Conservation (phyloP, 768 basidiomycete genomes). For the Coprinopsis sp. region DNA sequence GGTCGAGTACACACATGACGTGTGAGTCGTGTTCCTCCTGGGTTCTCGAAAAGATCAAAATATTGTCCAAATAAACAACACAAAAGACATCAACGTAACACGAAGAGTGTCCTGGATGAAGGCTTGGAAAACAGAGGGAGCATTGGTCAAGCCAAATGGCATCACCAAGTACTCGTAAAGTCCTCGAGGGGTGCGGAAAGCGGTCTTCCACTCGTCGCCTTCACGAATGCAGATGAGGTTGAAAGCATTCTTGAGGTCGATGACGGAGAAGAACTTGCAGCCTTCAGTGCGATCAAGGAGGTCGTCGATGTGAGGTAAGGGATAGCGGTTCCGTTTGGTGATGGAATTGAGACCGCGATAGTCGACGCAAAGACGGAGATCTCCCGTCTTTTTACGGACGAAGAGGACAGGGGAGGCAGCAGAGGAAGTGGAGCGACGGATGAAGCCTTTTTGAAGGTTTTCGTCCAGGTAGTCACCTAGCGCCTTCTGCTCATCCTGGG, state of each 20-base stretch:
- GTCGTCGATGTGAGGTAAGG: constrained; percentile 3
- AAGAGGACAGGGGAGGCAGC: constrained; percentile 31
- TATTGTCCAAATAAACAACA: constrained; percentile 43
- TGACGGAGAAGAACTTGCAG: constrained; percentile 20
- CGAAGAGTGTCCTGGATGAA: constrained; percentile 38
- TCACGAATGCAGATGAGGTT: constrained; percentile 31
- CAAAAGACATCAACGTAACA: constrained; percentile 30
- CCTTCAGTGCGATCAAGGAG: constrained; percentile 4
- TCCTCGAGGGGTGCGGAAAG: constrained; percentile 34
- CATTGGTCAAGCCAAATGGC: constrained; percentile 33
- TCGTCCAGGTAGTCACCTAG: constrained; percentile 32
- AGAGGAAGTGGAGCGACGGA: constrained; percentile 27
- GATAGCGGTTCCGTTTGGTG: constrained; percentile 6
- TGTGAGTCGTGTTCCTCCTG: constrained; percentile 11
- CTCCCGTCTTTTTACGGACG: constrained; percentile 29
- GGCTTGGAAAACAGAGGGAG: constrained; percentile 37
- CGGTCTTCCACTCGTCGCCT: constrained; percentile 42
- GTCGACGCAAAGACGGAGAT: constrained; percentile 27
- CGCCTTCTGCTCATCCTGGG: constrained; percentile 25
- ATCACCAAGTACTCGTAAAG: constrained; percentile 35
- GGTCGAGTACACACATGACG: constrained; percentile 15
- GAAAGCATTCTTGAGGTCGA: constrained; percentile 37
- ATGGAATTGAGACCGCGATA: constrained; percentile 29
- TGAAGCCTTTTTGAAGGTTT: constrained; percentile 30
- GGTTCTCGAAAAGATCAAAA: constrained; percentile 29